Evolutionary conservation across 2,329 filamentous ascomycete species (phyloP).

Genomic region (Exophiala alcalophila): DNA sequence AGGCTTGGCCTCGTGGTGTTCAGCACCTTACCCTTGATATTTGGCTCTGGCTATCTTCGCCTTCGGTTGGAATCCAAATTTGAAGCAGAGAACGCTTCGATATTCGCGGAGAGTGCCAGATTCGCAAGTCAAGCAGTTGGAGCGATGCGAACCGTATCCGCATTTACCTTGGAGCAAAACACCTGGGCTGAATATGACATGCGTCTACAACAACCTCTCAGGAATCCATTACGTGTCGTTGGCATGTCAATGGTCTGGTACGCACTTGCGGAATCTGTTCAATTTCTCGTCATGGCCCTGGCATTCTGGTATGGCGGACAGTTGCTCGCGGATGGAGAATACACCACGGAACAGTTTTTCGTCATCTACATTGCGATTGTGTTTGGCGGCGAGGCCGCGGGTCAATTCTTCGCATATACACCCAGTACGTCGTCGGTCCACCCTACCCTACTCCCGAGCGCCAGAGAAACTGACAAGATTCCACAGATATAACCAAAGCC

Average conservation of each 20-base stretch:
- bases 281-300: slow-evolving; percentile 70
- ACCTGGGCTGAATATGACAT: too few relatives aligned
- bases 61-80: too few relatives aligned
- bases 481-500: too few relatives aligned
- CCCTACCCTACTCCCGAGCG: not conserved
- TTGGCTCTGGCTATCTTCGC: too few relatives aligned
- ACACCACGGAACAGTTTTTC: slow-evolving; percentile 68
- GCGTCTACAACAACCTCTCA: slow-evolving; percentile 69
- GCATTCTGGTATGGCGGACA: slow-evolving; percentile 72
- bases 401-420: slow-evolving; percentile 32
- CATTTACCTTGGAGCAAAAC: slow-evolving; percentile 63
- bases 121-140: slow-evolving; percentile 71
- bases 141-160: slow-evolving; percentile 68
- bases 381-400: slow-evolving; percentile 35
- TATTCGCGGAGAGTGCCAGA: slow-evolving; percentile 59
- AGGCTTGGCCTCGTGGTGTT: too few relatives aligned
- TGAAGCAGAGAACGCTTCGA: too few relatives aligned
- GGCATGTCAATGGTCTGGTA: not conserved
- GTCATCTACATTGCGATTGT: slow-evolving; percentile 44
- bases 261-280: slow-evolving; percentile 63
- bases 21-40: too few relatives aligned
- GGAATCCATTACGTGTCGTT: slow-evolving; percentile 68
- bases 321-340: slow-evolving; percentile 62
- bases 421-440: not conserved
- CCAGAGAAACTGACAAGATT: not conserved